These are phyloP conservation scores for Grammothele lineata DNA, from an alignment of 768 basidiomycete genomes.

Conservation along the genomic window DNA sequence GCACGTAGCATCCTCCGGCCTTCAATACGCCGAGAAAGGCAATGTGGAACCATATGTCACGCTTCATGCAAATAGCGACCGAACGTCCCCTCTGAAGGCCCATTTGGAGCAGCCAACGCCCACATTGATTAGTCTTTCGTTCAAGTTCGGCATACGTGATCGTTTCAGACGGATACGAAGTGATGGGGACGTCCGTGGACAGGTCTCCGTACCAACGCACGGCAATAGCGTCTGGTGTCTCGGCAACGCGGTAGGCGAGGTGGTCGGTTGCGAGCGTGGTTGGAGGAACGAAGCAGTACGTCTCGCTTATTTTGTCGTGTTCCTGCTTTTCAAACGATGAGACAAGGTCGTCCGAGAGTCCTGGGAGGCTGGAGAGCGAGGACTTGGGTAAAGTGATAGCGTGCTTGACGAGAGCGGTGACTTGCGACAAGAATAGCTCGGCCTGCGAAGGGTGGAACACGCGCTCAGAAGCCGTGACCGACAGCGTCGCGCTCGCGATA, in stretches of 20 bases:
- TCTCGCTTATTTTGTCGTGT: constrained; percentile 2
- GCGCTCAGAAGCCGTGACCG: constrained; percentile 11
- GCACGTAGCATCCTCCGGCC: constrained; percentile 50
- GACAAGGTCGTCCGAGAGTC: neutral
- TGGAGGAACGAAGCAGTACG: constrained; percentile 9
- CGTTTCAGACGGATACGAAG: constrained; percentile 4
- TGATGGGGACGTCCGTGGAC: constrained; percentile 6
- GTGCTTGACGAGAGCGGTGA: constrained; percentile 5
- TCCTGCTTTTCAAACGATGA: constrained; percentile 10
- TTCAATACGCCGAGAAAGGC: constrained; percentile 41
- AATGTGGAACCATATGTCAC: constrained; percentile 38
- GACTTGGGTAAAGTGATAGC: neutral
- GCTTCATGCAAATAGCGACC: constrained; percentile 43
- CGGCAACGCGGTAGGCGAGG: neutral
- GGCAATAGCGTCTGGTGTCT: constrained; percentile 7
- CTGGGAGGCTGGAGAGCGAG: constrained; percentile 1
- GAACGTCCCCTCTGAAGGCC: constrained; percentile 36
- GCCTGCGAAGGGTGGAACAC: constrained; percentile 10
- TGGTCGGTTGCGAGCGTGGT: constrained; percentile 10
- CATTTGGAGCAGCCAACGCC: constrained; percentile 35
- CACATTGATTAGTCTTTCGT: constrained; percentile 35
- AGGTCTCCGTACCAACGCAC: constrained; percentile 15
- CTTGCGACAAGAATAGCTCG: constrained; percentile 10
- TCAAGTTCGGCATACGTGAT: constrained; percentile 35
- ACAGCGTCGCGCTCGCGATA: neutral